Evolutionary conservation across 129 eudicot species (phyloP).

Genomic region (Silybum marianum): DNA sequence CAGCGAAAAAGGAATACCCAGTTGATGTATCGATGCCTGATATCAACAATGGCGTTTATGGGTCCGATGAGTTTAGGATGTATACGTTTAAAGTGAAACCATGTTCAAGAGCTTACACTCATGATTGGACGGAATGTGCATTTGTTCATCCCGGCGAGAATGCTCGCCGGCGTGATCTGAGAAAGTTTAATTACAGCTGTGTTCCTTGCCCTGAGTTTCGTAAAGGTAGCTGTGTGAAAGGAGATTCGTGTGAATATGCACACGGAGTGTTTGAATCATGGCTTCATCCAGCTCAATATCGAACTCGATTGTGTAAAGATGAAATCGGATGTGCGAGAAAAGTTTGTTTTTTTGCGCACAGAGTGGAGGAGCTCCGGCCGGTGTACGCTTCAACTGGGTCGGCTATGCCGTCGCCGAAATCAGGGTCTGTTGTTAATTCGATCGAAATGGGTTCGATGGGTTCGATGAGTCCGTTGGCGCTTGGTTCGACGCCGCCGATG

Average conservation of each 20-base stretch:
- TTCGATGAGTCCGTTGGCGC: slow-evolving; percentile 49
- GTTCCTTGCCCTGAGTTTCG: slow-evolving; percentile 96
- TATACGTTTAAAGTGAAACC: slow-evolving; percentile 88
- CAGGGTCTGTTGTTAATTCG: slow-evolving; percentile 30
- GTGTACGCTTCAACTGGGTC: slow-evolving; percentile 90
- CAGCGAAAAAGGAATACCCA: slow-evolving; percentile 60
- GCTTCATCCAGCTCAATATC: slow-evolving; percentile 96
- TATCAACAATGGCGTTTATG: slow-evolving; percentile 70
- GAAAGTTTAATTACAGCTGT: slow-evolving; percentile 69
- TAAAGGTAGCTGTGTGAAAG: slow-evolving; percentile 72
- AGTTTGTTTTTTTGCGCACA: slow-evolving; percentile 91
- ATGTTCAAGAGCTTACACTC: slow-evolving; percentile 88
- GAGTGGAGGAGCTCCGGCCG: slow-evolving; percentile 75
- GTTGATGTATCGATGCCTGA: slow-evolving; percentile 71
- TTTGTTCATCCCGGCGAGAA: slow-evolving; percentile 97
- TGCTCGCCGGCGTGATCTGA: slow-evolving; percentile 78
- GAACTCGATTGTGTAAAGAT: slow-evolving; percentile 88
- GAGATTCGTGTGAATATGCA: slow-evolving; percentile 86
- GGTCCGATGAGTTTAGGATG: slow-evolving; percentile 86
- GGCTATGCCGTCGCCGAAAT: slow-evolving; percentile 74
- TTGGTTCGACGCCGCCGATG: slow-evolving; percentile 42
- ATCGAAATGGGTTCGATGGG: slow-evolving; percentile 55
- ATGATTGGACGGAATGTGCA: slow-evolving; percentile 98
- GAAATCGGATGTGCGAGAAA: slow-evolving; percentile 76
- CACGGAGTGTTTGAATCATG: slow-evolving; percentile 95